Evolutionary conservation across 164 flowering plant species (phyloP), one percentile per base, ranked within the genome.

Genomic region (Cinnamomum micranthum): DNA sequence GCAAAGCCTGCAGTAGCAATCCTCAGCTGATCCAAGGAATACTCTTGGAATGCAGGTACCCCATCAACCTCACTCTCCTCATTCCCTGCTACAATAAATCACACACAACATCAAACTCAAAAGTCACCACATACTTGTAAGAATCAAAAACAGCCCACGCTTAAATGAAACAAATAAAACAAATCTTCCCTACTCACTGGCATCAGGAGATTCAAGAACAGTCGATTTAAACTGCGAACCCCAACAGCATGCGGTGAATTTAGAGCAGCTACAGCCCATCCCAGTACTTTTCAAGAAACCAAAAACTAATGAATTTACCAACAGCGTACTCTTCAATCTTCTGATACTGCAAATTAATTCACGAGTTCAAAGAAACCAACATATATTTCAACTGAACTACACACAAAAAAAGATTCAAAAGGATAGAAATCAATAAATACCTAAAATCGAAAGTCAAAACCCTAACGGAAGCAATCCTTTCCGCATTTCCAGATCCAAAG

Each of bases 1-100:
- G 97, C 85, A 85, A 92, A 94, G 60, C 97, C 97, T 50, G 93
- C 90, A 58, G 98, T 92, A 20, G 98, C 95, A 70, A 69, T 73
- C 81, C 87, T 90, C n/a, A 94, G 94, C 68, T 89, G 88, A 50
- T 90, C 95, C n/a, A 91, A 66, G 1, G 94, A 77, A 80, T 68
- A 94, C 70, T 91, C 97, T 19, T 80, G 84, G 76, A 94, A 94
- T 5, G 74, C 70, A 60, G 96, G 93, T 81, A 91, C 72, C 62
- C 86, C 87, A 82, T 76, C 83, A 50, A 58, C 77, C 74, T 87
- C 92, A 72, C 82, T 66, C 69, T 85, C 90, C 78, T 83, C 90
- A 66, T 79, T 82, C 73, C 84, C 95, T 90, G 84, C 73, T 79
- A 77, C 69, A 79, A 59, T 2, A 73, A 75, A 65, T 19, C 65